Evolutionary conservation across 352 stramenopile species (phyloP), one percentile per base, ranked within the genome.

Genomic region (Globisporangium abappressorium): DNA sequence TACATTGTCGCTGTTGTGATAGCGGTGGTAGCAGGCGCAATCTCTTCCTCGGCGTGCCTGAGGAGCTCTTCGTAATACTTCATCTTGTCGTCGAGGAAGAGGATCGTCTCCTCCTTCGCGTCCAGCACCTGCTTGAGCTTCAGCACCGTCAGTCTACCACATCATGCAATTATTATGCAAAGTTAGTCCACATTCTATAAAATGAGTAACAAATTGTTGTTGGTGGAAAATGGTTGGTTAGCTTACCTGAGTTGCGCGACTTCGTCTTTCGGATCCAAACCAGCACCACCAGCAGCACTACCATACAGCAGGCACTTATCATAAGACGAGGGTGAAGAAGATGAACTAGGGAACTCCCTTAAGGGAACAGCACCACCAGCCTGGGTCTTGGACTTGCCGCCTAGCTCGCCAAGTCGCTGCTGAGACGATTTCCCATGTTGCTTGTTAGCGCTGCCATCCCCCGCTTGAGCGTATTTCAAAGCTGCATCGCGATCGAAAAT

Each of bases 31-130:
- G 46, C 46, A 11, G 15, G 8, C 22, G 11, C 9, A n/a, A 14
- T 1, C 5, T 57, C n/a, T 4, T 28, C 28, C n/a, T 38, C 26
- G 3, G 11, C 8, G 57, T 54, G 15, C 1, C 36, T 7, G 7
- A 65, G 34, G 9, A 79, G 18, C 22, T 71, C 66, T 61, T 87
- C 77, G 65, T 88, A 79, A 54, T 79, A 76, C 24, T 62, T 73
- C 26, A 92, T 71, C 69, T 84, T 81, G 47, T 64, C 71, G 67
- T 90, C 77, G 36, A 92, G 71, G 49, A 85, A 88, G 22, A 72
- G 58, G 38, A 92, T 70, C 64, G 81, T 71, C n/a, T 84, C 81
- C 60, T 92, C 81, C 55, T 88, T 90, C 22, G 75, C 75, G 36
- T 87, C 77, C n/a, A 92, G 64, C 20, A 68, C 72, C 43, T 79